These are phyloP conservation scores for Alternaria postmessia DNA, from an alignment of 2,329 filamentous ascomycete species.

Conservation along the genomic window DNA sequence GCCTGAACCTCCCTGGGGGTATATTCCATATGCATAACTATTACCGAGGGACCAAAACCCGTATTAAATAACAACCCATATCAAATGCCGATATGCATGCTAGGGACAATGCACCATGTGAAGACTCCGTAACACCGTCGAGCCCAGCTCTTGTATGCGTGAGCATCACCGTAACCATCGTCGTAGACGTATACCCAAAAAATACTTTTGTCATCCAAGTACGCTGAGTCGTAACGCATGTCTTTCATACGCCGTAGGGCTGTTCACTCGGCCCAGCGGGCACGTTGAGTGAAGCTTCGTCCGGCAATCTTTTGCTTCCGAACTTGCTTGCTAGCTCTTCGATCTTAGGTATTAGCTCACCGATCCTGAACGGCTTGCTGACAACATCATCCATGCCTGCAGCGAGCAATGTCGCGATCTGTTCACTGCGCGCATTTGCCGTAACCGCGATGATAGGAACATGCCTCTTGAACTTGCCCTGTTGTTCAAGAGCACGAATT, in stretches of 20 bases:
- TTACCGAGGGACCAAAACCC: not conserved
- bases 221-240: not conserved
- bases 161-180: not conserved
- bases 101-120: not conserved
- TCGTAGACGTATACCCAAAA: not conserved
- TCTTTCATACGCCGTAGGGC: slow-evolving; percentile 3
- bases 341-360: slow-evolving; percentile 60
- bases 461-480: slow-evolving; percentile 44
- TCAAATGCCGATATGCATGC: not conserved
- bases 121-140: not conserved
- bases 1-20: slow-evolving; percentile 4
- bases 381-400: slow-evolving; percentile 60
- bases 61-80: not conserved
- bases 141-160: not conserved
- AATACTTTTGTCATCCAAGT: not conserved
- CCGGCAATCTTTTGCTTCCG: not conserved
- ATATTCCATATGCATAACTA: slow-evolving; percentile 5
- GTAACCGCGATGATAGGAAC: slow-evolving; percentile 55
- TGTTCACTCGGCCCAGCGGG: not conserved
- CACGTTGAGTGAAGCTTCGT: not conserved
- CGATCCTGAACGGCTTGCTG: slow-evolving; percentile 60
- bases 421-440: slow-evolving; percentile 52
- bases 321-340: slow-evolving; percentile 53
- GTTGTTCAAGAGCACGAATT: slow-evolving; percentile 49
- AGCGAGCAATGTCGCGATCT: slow-evolving; percentile 49